phyloP scores from a whole-genome alignment of 345 rosid species.

The Limnanthes douglasii region DNA sequence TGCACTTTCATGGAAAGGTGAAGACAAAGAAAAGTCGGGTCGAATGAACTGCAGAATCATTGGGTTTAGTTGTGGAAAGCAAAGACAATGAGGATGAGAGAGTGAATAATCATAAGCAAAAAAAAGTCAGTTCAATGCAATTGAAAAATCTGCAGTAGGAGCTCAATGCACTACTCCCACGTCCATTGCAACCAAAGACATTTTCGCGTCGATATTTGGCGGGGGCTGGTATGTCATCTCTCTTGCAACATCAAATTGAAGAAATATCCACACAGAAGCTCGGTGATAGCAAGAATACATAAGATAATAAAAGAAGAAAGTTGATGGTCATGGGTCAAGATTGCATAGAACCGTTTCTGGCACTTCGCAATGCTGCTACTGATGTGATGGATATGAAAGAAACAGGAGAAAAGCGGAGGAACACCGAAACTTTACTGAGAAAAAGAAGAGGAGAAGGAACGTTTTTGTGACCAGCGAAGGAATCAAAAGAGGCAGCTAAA shows the following conservation, averaged over 20 bases:
- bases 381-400: slow-evolving; percentile 59
- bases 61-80: no score
- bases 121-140: no score
- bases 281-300: slow-evolving; percentile 10
- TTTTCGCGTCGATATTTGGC: slow-evolving; percentile 85
- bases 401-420: slow-evolving; percentile 37
- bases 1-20: no score
- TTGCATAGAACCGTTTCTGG: slow-evolving; percentile 88
- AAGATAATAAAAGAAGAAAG: slow-evolving; percentile 37
- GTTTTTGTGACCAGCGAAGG: no score
- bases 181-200: slow-evolving; percentile 66
- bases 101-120: no score
- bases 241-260: slow-evolving; percentile 62
- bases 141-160: no score
- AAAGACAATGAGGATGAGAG: no score
- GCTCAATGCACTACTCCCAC: slow-evolving; percentile 45
- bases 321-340: slow-evolving; percentile 72
- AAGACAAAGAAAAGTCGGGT: no score
- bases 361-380: slow-evolving; percentile 51
- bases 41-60: no score
- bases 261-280: slow-evolving; percentile 39
- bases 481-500: no score
- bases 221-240: slow-evolving; percentile 69
- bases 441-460: no score
- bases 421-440: slow-evolving; percentile 29